phyloP scores from a whole-genome alignment of 2,329 filamentous ascomycete genomes.

The Blastomyces parvus region DNA sequence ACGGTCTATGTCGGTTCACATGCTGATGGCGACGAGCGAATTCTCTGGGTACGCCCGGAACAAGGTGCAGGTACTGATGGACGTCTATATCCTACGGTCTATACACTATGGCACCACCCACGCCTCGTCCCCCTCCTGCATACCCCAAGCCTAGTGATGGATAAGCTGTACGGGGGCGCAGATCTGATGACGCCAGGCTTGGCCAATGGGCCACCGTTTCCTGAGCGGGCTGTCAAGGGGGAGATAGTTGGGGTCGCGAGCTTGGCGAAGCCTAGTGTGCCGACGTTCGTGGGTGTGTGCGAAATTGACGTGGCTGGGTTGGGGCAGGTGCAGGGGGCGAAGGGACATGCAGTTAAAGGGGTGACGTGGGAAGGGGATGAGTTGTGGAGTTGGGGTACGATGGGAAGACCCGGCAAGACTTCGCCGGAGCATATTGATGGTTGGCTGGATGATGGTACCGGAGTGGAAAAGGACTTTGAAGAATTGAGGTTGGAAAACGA shows the following conservation, averaged over 20 bases:
- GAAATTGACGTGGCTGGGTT: constrained; percentile 52
- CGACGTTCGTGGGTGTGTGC: constrained; percentile 55
- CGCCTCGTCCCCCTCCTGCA: constrained; percentile 54
- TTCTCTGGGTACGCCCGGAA: constrained; percentile 56
- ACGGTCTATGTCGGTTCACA: constrained; percentile 56
- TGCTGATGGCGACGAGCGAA: constrained; percentile 47
- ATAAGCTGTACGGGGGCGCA: constrained; percentile 54
- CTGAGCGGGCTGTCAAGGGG: constrained; percentile 48
- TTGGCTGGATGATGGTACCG: constrained; percentile 35
- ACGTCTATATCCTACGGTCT: constrained; percentile 44
- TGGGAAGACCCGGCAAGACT: constrained; percentile 43
- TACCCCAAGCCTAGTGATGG: constrained; percentile 49
- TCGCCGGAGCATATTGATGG: constrained; percentile 47
- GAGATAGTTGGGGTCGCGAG: constrained; percentile 55
- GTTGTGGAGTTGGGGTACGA: constrained; percentile 54
- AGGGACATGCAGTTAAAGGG: constrained; percentile 55
- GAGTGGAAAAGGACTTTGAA: constrained; percentile 32
- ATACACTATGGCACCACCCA: constrained; percentile 57
- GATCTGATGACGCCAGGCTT: constrained; percentile 62
- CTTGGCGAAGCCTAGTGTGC: constrained; percentile 50
- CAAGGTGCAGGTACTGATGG: constrained; percentile 39
- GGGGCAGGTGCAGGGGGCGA: constrained; percentile 47
- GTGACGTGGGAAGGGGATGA: constrained; percentile 62
- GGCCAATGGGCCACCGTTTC: constrained; percentile 55
- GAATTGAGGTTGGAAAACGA: constrained; percentile 36